Base-by-base conservation (phyloP, 2,329 filamentous ascomycete species). In the Monosporascus sp. region DNA sequence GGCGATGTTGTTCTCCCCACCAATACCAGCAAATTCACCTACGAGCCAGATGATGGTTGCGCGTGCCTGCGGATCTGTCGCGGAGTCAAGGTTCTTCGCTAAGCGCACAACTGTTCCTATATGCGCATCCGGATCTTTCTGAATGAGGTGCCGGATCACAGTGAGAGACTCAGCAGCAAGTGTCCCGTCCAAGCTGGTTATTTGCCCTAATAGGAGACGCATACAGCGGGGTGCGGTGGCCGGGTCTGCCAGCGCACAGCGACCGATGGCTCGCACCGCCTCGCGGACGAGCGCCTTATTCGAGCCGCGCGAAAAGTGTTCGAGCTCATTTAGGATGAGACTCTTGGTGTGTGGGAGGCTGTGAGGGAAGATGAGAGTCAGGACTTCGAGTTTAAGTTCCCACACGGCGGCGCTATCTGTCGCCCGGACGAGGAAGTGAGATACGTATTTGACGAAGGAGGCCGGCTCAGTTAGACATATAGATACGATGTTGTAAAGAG, bases 1-100 rank as follows among this genome's bases (percentile, higher is more conserved):
- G 0, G 94, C 94, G 56, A 99, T 93, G 64, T 95, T 96, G 67
- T 94, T 86, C 55, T 92, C 86, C 9, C 86, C 82, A 52, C 91
- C 84, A 3, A 88, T 71, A 0, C 91, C 90, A 0, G 93, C 85
- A 63, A 95, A 97, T 70, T 99, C 94, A 46, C 94, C 94, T 0
- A 97, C 92, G 1, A 99, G 83, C 94, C 94, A 99, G 62, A 99
- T 88, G 58, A 99, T 97, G 49, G 90, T 96, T 3, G 94, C 94
- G 60, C 94, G 82, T 3, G 94, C 94, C 56, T 91, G 87, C 1
- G 94, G 86, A 56, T 94, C 92, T 0, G 88, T 90, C 2, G 91
- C 90, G 3, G 87, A 88, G 65, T 97, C 94, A 2, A 99, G 82
- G 57, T 96, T 92, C 71, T 91, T 94, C 6, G 94, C 94, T 48